Conservation (phyloP, 1,284 basidiomycete genomes). For the Xanthoconium separans region DNA sequence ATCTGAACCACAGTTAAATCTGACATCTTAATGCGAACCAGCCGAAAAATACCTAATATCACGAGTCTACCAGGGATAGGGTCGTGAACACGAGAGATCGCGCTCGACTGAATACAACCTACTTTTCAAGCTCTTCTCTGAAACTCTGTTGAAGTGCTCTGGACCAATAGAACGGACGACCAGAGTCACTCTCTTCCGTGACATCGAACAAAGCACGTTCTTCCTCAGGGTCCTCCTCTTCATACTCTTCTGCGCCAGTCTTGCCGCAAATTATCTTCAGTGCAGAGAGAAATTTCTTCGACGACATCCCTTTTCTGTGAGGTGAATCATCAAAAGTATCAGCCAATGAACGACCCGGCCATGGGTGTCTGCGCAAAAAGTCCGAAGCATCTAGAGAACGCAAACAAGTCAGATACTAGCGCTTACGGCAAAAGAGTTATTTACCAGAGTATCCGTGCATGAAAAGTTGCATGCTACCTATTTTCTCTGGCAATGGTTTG, state of each 20-base stretch:
- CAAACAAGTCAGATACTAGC: neutral
- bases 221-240: constrained; percentile 68
- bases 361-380: constrained; percentile 83
- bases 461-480: constrained; percentile 90
- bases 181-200: constrained; percentile 51
- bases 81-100: constrained; percentile 6
- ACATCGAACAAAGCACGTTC: constrained; percentile 63
- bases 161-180: constrained; percentile 79
- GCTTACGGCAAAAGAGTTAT: neutral
- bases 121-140: constrained; percentile 87
- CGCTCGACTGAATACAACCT: constrained; percentile 22
- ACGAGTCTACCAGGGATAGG: constrained; percentile 56
- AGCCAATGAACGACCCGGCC: constrained; percentile 80
- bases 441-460: constrained; percentile 79
- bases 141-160: constrained; percentile 75
- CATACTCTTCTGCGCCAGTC: constrained; percentile 73
- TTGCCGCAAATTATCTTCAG: constrained; percentile 76
- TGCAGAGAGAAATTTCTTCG: constrained; percentile 64
- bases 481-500: constrained; percentile 78
- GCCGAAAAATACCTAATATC: constrained; percentile 57
- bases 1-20: constrained; percentile 44
- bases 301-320: constrained; percentile 62
- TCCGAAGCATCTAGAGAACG: constrained; percentile 71
- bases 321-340: constrained; percentile 84
- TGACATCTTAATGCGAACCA: neutral